phyloP scores from a whole-genome alignment of 2,329 filamentous ascomycete species.

The Penicillium sp. region DNA sequence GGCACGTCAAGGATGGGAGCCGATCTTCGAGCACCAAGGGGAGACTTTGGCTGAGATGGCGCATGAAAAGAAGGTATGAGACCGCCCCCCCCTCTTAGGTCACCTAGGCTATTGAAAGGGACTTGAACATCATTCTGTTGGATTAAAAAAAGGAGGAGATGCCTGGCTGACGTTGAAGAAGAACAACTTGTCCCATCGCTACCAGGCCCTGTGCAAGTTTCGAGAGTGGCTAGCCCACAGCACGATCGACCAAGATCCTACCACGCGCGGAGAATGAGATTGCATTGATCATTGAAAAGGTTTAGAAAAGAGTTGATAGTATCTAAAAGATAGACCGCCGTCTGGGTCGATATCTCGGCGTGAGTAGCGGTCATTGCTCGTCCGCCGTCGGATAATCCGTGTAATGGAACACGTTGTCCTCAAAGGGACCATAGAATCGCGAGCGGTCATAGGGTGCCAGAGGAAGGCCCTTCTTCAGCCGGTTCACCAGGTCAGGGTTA shows the following conservation, averaged over 20 bases:
- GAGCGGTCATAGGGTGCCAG: conserved; percentile 41
- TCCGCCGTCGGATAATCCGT: conserved; percentile 23
- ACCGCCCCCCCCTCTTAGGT: no score
- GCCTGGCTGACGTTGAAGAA: background rate
- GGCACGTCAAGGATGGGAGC: conserved; percentile 66
- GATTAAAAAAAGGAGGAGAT: background rate
- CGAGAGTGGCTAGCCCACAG: conserved; percentile 8
- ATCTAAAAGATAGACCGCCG: no score
- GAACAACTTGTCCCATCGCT: conserved; percentile 16
- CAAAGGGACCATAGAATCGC: conserved; percentile 41
- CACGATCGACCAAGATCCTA: no score
- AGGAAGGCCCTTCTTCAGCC: conserved; percentile 38
- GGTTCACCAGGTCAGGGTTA: conserved; percentile 45
- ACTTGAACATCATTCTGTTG: no score
- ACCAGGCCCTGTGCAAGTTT: conserved; percentile 11
- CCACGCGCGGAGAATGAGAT: conserved; percentile 1
- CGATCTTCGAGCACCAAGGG: conserved; percentile 80
- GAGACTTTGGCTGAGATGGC: conserved; percentile 88
- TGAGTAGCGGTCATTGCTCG: background rate
- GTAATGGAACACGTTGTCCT: conserved; percentile 29
- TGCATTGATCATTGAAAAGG: background rate
- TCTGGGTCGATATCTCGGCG: no score
- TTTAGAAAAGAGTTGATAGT: background rate
- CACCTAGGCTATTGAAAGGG: background rate
- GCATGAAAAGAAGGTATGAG: conserved; percentile 50